Evolutionary conservation across 176 grass and related monocot genomes (phyloP).

Genomic region (Hordeum marinum): DNA sequence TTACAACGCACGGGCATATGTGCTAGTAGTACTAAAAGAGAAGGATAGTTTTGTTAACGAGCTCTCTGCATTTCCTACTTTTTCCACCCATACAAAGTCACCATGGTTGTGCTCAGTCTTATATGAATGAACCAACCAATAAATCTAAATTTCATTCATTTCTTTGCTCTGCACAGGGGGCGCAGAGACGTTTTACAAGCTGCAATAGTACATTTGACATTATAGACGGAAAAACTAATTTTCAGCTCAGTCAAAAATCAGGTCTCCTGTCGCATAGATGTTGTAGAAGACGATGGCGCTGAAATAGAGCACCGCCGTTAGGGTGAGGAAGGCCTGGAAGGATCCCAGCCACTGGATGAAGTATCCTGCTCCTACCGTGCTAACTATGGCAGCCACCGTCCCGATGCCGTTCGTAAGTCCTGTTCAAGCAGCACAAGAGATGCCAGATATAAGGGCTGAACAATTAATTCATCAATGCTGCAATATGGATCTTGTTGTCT

Average conservation of each 20-base stretch:
- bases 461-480: background rate
- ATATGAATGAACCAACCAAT: background rate
- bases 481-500: conserved; percentile 1
- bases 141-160: background rate
- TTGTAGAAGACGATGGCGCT: conserved; percentile 72
- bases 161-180: too few relatives aligned
- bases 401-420: conserved; percentile 81
- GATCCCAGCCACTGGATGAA: conserved; percentile 95
- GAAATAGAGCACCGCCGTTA: conserved; percentile 85
- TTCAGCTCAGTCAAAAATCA: conserved; percentile 64
- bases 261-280: conserved; percentile 60
- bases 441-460: background rate
- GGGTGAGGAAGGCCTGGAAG: conserved; percentile 89
- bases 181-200: background rate
- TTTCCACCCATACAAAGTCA: background rate
- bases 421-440: conserved; percentile 38
- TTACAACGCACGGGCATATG: too few relatives aligned
- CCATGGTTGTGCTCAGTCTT: background rate
- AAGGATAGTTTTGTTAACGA: background rate
- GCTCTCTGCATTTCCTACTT: background rate
- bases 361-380: conserved; percentile 80
- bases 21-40: background rate
- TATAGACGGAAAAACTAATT: conserved; percentile 17
- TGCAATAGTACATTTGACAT: background rate
- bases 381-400: conserved; percentile 83